Base-by-base conservation (phyloP, 2,329 filamentous ascomycete species). In the Ophidiomyces ophidiicola region DNA sequence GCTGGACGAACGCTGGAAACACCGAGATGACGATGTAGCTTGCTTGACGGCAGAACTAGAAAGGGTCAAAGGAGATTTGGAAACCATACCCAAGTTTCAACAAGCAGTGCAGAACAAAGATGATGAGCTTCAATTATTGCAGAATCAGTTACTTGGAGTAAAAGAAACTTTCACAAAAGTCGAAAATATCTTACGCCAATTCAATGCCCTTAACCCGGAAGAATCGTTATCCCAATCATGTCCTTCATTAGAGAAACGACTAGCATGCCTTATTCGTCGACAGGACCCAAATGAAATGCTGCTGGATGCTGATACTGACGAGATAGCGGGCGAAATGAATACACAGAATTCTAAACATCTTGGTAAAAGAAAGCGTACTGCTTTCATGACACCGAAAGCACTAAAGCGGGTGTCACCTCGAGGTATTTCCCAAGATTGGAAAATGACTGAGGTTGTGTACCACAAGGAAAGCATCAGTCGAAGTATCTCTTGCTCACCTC, bases 131-230 rank as follows among this genome's bases (percentile, higher is more conserved):
- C 36, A 53, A 31, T 40, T 44, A 5, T 41, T 57, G 5, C 50
- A 51, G 23, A 45, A 39, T 7, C 44, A 47, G 20, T 47, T 55
- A 2, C 51, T 55, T 23, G 48, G 50, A 24, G 49, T 50, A 2
- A 54, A 57, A 33, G 17, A 38, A 1, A 51, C 48, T 44, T 41
- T 48, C 31, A 15, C 20, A 15, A 39, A 21, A 14, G 18, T 26
- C n/a, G 24, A 39, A n/a, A 50, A 49, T 12, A 39, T 44, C 3
- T 29, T 58, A 8, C 30, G 38, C 5, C 47, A 45, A 12, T 24
- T 49, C 14, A 39, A 44, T 8, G 35, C 51, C 11, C 33, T 48
- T 3, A 35, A 34, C 4, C 12, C 45, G 3, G 43, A 47, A 1
- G 47, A 53, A 25, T 28, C 48, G 12, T 41, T 53, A 11, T 24